A percentile compares a stretch with the other conserved stretches of the same genome.
These are phyloP conservation scores for Sporothrix euskadiensis DNA, from an alignment of 2,329 filamentous ascomycete genomes.

Conservation along the genomic window DNA sequence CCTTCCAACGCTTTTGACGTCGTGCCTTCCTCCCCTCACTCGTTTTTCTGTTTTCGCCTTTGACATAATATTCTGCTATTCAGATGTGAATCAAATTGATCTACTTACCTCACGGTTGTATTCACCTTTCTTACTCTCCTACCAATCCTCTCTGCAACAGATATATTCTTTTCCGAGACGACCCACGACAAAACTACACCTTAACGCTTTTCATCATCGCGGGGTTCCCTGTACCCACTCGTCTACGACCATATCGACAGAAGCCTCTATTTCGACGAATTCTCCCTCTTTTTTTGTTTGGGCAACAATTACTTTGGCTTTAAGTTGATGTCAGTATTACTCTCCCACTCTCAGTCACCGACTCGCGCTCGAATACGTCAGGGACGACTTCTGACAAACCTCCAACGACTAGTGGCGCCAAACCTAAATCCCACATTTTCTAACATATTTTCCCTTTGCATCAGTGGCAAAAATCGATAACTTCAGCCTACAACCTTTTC, in stretches of 20 bases:
- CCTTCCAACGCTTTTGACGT: constrained; percentile 4
- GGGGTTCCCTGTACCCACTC: constrained; percentile 17
- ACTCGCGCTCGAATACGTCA: neutral
- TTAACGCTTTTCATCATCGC: constrained; percentile 14
- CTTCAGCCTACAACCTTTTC: neutral
- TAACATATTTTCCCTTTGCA: neutral
- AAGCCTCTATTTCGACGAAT: neutral
- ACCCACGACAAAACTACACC: constrained; percentile 13
- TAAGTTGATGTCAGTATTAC: neutral
- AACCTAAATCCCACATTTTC: constrained; percentile 6
- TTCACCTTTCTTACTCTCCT: no score
- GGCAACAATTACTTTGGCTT: neutral
- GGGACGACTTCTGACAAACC: neutral
- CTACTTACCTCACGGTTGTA: neutral
- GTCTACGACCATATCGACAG: neutral
- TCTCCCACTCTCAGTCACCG: neutral
- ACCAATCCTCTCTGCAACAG: neutral
- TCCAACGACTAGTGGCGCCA: neutral
- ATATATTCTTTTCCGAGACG: neutral
- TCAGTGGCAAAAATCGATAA: constrained; percentile 3
- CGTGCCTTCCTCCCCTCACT: constrained; percentile 8
- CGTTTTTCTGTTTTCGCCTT: neutral
- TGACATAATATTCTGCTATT: neutral
- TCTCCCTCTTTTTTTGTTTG: neutral
- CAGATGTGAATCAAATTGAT: neutral